These are phyloP conservation scores for Thermothielavioides terrestris DNA, from an alignment of 495 filamentous ascomycete species.

Conservation along the genomic window DNA sequence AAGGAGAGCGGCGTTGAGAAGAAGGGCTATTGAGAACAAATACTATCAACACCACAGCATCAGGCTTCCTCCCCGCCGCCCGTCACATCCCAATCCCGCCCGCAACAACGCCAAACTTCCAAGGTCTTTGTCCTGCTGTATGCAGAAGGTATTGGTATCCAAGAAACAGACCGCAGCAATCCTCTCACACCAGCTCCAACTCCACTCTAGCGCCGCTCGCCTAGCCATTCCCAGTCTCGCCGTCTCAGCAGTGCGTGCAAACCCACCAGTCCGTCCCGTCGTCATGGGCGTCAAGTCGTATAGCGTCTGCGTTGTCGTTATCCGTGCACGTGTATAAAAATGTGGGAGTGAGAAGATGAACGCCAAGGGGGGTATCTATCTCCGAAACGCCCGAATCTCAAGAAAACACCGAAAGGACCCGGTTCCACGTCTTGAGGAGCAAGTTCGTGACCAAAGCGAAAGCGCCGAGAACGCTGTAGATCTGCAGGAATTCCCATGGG, in stretches of 20 bases:
- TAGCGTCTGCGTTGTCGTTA: not conserved
- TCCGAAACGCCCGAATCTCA: constrained; percentile 3
- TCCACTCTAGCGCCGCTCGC: no score
- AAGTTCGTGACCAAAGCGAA: constrained; percentile 29
- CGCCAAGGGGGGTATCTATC: constrained; percentile 6
- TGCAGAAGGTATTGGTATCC: no score
- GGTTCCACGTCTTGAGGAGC: constrained; percentile 21
- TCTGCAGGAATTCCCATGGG: constrained; percentile 43
- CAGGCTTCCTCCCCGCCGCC: no score
- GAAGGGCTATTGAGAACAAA: no score
- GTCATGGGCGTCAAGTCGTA: not conserved
- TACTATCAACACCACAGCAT: no score
- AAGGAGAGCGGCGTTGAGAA: no score
- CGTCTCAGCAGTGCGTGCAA: not conserved
- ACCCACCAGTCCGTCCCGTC: not conserved
- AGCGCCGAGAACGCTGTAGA: constrained; percentile 37
- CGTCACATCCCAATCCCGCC: no score
- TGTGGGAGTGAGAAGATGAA: not conserved
- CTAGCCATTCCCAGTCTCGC: not conserved
- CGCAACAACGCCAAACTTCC: no score
- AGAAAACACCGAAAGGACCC: not conserved
- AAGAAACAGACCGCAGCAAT: no score
- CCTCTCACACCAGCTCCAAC: no score
- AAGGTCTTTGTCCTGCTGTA: no score
- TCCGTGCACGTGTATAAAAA: not conserved